phyloP scores from a whole-genome alignment of 106 monocot species.

The Gastrodia elata region DNA sequence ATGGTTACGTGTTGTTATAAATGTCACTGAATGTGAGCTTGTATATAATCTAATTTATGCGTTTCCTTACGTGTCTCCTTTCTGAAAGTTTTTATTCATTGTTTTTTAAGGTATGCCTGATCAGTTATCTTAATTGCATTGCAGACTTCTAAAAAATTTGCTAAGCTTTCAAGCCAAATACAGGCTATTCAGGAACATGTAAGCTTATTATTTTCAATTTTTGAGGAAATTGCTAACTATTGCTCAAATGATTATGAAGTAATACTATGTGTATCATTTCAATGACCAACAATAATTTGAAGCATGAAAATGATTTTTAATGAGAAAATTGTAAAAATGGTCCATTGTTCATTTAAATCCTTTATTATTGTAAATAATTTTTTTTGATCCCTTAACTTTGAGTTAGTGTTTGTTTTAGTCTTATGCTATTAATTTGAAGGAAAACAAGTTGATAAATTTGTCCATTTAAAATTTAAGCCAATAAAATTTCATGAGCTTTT shows the following conservation, averaged over 20 bases:
- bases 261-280: not conserved
- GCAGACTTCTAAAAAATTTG: constrained; percentile 58
- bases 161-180: constrained; percentile 39
- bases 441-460: no score
- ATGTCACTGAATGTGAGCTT: not conserved
- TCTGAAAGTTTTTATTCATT: not conserved
- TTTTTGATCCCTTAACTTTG: no score
- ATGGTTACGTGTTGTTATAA: not conserved
- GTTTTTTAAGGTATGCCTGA: not conserved
- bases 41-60: not conserved
- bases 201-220: constrained; percentile 15
- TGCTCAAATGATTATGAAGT: not conserved
- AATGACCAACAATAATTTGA: not conserved
- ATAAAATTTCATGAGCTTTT: no score
- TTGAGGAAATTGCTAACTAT: not conserved
- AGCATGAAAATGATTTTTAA: not conserved
- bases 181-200: constrained; percentile 69
- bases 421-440: no score
- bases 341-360: no score
- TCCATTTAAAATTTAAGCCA: no score
- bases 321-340: not conserved
- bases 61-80: no score
- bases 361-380: no score
- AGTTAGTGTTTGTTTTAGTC: no score
- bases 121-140: constrained; percentile 13